Percentiles rank a stretch among this genome's conserved stretches.
Evolutionary conservation across 306 rosid genomes (phyloP).

Genomic region (Hippophae tibetana): DNA sequence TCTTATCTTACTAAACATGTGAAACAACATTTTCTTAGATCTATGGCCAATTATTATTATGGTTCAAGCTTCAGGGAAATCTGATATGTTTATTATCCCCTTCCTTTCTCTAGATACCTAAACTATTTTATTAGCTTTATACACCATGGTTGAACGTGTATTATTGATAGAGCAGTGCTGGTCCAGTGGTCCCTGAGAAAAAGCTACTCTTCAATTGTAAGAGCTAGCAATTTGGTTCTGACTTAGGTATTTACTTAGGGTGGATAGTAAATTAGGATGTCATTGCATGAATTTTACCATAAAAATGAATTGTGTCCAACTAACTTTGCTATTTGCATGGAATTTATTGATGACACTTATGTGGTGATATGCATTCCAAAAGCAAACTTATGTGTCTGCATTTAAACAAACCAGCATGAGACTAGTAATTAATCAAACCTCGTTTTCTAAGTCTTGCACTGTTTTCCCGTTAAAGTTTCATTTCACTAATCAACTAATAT

Average conservation of each 20-base stretch:
- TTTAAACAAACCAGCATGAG: background rate
- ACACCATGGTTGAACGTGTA: background rate
- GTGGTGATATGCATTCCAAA: no score
- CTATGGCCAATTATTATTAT: no score
- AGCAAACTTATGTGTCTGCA: constrained; percentile 1
- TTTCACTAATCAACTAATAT: constrained; percentile 16
- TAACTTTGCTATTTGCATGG: background rate
- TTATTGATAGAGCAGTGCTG: background rate
- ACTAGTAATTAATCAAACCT: background rate
- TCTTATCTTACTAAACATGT: no score
- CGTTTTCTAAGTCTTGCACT: constrained; percentile 2
- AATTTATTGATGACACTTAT: background rate
- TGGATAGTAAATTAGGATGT: background rate
- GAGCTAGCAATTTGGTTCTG: background rate
- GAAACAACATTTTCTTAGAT: no score
- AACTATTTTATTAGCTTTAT: background rate
- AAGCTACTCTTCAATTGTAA: background rate
- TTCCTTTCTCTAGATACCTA: background rate
- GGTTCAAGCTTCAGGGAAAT: no score
- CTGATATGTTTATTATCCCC: background rate
- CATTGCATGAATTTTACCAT: background rate
- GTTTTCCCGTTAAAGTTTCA: constrained; percentile 5
- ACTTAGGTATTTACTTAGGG: background rate
- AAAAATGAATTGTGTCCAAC: background rate
- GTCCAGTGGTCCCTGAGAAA: background rate